Base-by-base conservation (phyloP, 768 basidiomycete species). In the Amanita jacksonii region DNA sequence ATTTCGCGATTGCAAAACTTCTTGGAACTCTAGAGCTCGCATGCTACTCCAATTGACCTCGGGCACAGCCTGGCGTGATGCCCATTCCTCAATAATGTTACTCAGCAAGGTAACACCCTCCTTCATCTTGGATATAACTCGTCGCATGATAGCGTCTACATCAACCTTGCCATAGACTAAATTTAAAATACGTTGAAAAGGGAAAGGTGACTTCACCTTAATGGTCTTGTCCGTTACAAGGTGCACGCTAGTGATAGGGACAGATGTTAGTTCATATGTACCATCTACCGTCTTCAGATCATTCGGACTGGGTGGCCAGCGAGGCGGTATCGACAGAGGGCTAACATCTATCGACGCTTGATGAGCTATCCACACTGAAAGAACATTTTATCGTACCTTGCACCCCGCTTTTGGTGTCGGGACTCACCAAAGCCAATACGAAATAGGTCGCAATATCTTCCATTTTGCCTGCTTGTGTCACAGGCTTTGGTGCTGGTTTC, bases 1-100 rank as follows among this genome's bases (percentile, higher is more conserved):
- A 40, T 81, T 67, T 46, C 92, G 69, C 31, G 68, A 55, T 46
- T 76, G 74, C 41, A 97, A 57, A 16, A 70, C 64, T 50, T 97
- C 94, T 59, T 97, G 90, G 58, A 98, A 96, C 43, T 97, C 92
- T 6, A 99, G 62, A n/a, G 77, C 70, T 35, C 85, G 76, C 58
- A 91, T 74, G 41, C 83, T 76, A 44, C 67, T 68, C 93, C 92
- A 98, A 43, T 89, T 88, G 3, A 81, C 75, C 59, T 99, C 96
- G 2, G 77, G 73, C 10, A 91, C 62, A 2, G 52, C 52, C 6
- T 62, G 57, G 3, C 52, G 47, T n/a, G 55, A 45, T 31, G 62
- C 47, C 80, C 85, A 90, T 45, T 85, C 81, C 12, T 67, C 57
- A 12, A 76, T 65, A 3, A 83, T 50, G 2, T 43, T 54, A 34